A percentile compares a stretch with the other conserved stretches of the same genome.
phyloP scores from a whole-genome alignment of 768 basidiomycete species.

The Lanmaoa pseudosensibilis region DNA sequence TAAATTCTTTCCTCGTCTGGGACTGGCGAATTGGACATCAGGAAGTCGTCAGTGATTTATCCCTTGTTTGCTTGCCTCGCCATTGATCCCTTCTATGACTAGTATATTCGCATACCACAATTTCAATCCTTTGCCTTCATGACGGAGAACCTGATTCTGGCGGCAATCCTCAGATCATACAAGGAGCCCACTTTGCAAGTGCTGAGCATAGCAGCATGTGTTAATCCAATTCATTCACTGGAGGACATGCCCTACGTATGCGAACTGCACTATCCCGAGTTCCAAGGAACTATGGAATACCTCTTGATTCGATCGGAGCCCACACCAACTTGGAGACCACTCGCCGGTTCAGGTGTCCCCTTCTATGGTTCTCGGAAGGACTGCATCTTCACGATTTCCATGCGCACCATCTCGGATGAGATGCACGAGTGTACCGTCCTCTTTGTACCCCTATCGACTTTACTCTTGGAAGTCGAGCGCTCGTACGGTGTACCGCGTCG shows the following conservation, averaged over 20 bases:
- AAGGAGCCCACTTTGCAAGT: conserved; percentile 16
- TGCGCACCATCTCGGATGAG: conserved; percentile 14
- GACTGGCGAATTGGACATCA: conserved; percentile 34
- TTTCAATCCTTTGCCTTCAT: conserved; percentile 38
- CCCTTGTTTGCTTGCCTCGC: neutral
- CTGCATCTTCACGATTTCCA: conserved; percentile 34
- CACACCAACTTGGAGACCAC: conserved; percentile 27
- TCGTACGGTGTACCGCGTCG: conserved; percentile 5
- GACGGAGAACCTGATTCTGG: conserved; percentile 31
- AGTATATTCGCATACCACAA: conserved; percentile 23
- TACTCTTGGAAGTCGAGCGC: conserved; percentile 26
- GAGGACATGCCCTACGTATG: conserved; percentile 24
- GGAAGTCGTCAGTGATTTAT: conserved; percentile 27
- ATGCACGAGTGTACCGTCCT: conserved; percentile 21
- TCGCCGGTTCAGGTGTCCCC: conserved; percentile 10
- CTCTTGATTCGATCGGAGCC: conserved; percentile 37
- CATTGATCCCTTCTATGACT: conserved; percentile 2
- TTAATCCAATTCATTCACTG: conserved; percentile 2
- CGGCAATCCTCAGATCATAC: conserved; percentile 12
- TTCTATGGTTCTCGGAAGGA: conserved; percentile 27
- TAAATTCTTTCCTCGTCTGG: conserved; percentile 31
- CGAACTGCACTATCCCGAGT: conserved; percentile 26
- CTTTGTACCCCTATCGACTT: conserved; percentile 34
- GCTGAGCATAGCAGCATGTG: conserved; percentile 16
- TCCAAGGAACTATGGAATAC: conserved; percentile 15